These are phyloP conservation scores for Herpotrichia juniperi DNA, from an alignment of 2,329 filamentous ascomycete species.

Conservation along the genomic window DNA sequence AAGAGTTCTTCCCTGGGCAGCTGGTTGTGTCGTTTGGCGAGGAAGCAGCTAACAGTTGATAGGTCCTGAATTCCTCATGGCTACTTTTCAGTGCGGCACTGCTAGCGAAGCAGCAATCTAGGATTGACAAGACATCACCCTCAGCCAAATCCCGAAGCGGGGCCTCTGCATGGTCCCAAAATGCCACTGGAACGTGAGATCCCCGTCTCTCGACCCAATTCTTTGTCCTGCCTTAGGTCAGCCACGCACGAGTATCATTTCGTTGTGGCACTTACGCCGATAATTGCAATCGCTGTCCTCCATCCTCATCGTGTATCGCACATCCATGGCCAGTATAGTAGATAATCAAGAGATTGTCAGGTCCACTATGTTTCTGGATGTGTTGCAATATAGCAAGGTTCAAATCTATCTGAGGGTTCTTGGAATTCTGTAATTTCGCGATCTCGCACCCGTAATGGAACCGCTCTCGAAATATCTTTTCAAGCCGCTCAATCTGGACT, in stretches of 20 bases:
- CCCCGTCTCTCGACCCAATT: neutral
- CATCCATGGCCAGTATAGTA: conserved; percentile 41
- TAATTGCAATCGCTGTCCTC: conserved; percentile 13
- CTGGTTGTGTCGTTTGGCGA: conserved; percentile 6
- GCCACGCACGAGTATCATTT: neutral
- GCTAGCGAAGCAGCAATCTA: conserved; percentile 41
- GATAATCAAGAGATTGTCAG: conserved; percentile 31
- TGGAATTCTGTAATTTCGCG: conserved; percentile 12
- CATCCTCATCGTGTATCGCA: neutral
- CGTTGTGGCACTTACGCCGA: conserved; percentile 20
- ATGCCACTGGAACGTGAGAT: conserved; percentile 9
- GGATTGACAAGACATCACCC: conserved; percentile 33
- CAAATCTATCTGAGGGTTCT: conserved; percentile 21
- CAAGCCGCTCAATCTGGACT: conserved; percentile 8
- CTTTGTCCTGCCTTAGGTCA: neutral
- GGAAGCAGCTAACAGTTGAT: conserved; percentile 21
- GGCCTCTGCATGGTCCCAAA: conserved; percentile 27
- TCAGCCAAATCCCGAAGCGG: conserved; percentile 12
- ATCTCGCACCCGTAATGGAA: conserved; percentile 13
- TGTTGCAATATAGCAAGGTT: conserved; percentile 20
- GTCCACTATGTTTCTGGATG: conserved; percentile 19
- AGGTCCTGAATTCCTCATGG: conserved; percentile 7
- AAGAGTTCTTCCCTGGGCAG: conserved; percentile 18
- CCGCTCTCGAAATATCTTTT: conserved; percentile 10
- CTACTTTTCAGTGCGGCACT: conserved; percentile 22